Conservation (phyloP, 2,329 filamentous ascomycete genomes). For the Sarocladium kiliense region DNA sequence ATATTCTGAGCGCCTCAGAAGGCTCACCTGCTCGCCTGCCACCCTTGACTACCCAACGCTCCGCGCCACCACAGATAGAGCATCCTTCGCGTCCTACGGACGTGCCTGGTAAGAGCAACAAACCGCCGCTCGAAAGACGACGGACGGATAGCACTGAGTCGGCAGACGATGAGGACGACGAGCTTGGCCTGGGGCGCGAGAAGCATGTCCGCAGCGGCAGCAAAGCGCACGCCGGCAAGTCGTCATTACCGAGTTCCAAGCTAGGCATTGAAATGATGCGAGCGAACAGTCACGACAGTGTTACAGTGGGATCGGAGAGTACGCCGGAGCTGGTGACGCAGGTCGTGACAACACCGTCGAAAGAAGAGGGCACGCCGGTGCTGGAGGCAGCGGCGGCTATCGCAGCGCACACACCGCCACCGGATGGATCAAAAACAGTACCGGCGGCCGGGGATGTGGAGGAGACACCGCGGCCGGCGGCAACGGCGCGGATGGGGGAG, state of each 20-base stretch:
- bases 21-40: conserved; percentile 36
- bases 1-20: conserved; percentile 27
- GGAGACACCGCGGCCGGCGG: conserved; percentile 37
- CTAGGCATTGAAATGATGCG: conserved; percentile 97
- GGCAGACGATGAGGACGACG: conserved; percentile 92
- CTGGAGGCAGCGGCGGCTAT: conserved; percentile 11
- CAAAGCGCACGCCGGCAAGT: conserved; percentile 34
- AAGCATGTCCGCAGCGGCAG: conserved; percentile 36
- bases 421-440: neutral
- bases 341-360: conserved; percentile 42
- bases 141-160: conserved; percentile 73
- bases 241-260: conserved; percentile 71
- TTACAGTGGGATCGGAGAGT: conserved; percentile 46
- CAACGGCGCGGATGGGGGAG: conserved; percentile 10
- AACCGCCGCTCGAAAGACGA: conserved; percentile 60
- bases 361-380: conserved; percentile 25
- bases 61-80: conserved; percentile 59
- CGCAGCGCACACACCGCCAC: conserved; percentile 10
- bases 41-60: conserved; percentile 54
- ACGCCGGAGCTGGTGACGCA: conserved; percentile 48
- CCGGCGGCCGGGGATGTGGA: conserved; percentile 22
- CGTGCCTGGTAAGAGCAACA: conserved; percentile 69
- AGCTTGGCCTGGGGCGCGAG: conserved; percentile 53
- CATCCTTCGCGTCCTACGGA: conserved; percentile 59
- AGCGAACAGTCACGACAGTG: conserved; percentile 87